Evolutionary conservation across 192 early-diverging fungal genomes (phyloP).

Genomic region (Gonapodya prolifera): DNA sequence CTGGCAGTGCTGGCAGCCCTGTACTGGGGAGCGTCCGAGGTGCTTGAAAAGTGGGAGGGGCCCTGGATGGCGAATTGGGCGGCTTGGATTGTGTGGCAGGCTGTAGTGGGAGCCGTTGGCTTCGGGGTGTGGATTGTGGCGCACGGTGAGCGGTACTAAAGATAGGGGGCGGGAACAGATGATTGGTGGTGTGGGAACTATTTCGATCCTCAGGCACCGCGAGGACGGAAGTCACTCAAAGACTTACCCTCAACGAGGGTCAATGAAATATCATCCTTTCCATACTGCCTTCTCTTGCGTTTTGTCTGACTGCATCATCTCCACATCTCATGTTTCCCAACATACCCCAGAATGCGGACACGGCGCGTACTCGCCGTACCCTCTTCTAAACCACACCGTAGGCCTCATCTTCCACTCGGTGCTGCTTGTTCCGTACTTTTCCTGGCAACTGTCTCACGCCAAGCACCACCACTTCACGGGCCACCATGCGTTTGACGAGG

Average conservation of each 20-base stretch:
- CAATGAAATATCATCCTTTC: too few relatives aligned
- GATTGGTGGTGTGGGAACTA: not conserved
- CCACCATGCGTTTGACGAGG: slow-evolving; percentile 83
- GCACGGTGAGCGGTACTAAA: slow-evolving; percentile 22
- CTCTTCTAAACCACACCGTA: slow-evolving; percentile 69
- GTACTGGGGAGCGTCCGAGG: slow-evolving; percentile 53
- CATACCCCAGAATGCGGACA: slow-evolving; percentile 82
- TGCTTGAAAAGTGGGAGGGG: not conserved
- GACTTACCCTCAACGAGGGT: too few relatives aligned
- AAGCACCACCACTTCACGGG: slow-evolving; percentile 87
- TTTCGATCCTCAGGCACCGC: not conserved
- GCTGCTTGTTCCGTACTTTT: slow-evolving; percentile 85
- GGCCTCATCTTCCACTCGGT: slow-evolving; percentile 81
- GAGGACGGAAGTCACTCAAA: too few relatives aligned
- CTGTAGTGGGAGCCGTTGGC: slow-evolving; percentile 65
- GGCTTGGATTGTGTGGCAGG: slow-evolving; percentile 49
- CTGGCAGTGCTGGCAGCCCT: slow-evolving; percentile 50
- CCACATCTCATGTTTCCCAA: not conserved
- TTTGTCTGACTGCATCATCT: too few relatives aligned
- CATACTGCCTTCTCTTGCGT: too few relatives aligned
- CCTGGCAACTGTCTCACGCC: slow-evolving; percentile 84
- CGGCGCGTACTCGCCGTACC: slow-evolving; percentile 70
- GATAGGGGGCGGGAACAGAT: not conserved
- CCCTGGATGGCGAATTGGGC: not conserved
- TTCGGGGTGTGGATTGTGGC: slow-evolving; percentile 76